Base-by-base conservation (phyloP, 306 rosid genomes). In the Ziziphus jujuba region DNA sequence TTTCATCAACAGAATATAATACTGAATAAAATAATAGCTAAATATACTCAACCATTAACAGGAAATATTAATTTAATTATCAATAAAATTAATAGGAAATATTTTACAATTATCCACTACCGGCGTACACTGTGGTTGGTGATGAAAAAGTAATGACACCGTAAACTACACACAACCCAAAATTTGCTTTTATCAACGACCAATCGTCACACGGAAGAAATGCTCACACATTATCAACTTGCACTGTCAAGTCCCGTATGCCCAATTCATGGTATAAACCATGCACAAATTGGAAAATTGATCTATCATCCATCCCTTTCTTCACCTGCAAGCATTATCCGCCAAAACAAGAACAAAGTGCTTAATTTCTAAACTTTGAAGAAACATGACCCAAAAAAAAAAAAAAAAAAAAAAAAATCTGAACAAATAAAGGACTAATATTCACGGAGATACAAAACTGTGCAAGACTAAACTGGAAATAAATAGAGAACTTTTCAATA, bases 221-320 rank as follows among this genome's bases (percentile, higher is more conserved):
- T 25, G 19, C 70, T 87, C 81, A 87, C 40, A 78, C 81, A 12
- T 65, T 76, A 66, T 86, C 92, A 23, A 78, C 80, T 75, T 93
- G 97, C 82, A 90, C 91, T 0, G 95, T 87, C 77, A 93, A 85
- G 79, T 88, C 89, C 61, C 76, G 97, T 64, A 93, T 79, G 31
- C 99, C 99, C 81, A 90, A 77, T 69, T 93, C 99, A 56, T 88
- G 97, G 82, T 84, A 93, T 70, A 90, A 76, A 17, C 84, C 92
- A 67, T 93, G 99, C 85, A 85, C 97, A 58, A 71, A 87, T 63
- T 80, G 92, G 14, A 90, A 91, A 47, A 84, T 69, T 21, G 84
- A 79, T 15, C 88, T 85, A 75, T 87, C 85, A 62, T 85, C 90
- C 17, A 58, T 56, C 78, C 87, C 97, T 73, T 90, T 79, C 79